Conservation (phyloP, 2,329 filamentous ascomycete genomes). For the Fusarium cicatricum region DNA sequence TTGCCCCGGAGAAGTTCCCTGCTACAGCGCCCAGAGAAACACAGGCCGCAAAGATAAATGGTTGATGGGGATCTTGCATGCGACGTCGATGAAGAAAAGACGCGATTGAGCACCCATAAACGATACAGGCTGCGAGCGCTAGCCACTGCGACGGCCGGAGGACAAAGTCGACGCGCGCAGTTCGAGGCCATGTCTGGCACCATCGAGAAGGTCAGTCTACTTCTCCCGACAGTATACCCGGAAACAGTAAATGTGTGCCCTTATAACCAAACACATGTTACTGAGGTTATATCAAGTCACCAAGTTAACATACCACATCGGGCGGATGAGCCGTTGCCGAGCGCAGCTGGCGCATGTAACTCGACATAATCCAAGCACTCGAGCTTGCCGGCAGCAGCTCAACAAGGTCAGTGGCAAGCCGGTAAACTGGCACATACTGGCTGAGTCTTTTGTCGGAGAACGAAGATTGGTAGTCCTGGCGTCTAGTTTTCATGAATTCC, state of each 20-base stretch:
- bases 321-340: slow-evolving; percentile 10
- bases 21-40: slow-evolving; percentile 25
- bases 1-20: slow-evolving; percentile 31
- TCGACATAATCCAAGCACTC: slow-evolving; percentile 36
- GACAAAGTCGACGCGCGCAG: slow-evolving; percentile 17
- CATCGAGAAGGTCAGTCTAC: slow-evolving; percentile 28
- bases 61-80: slow-evolving; percentile 24
- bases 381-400: slow-evolving; percentile 35
- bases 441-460: slow-evolving; percentile 9
- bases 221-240: slow-evolving; percentile 5
- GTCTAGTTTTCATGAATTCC: slow-evolving; percentile 31
- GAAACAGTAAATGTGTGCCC: background rate
- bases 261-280: background rate
- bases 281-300: background rate
- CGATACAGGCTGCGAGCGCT: slow-evolving; percentile 33
- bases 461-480: slow-evolving; percentile 2
- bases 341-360: slow-evolving; percentile 29
- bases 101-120: slow-evolving; percentile 37
- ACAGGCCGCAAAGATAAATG: slow-evolving; percentile 31
- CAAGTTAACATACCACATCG: slow-evolving; percentile 28
- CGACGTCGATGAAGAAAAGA: slow-evolving; percentile 38
- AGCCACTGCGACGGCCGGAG: slow-evolving; percentile 31
- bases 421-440: slow-evolving; percentile 21
- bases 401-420: slow-evolving; percentile 22
- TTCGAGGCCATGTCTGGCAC: slow-evolving; percentile 26